Conservation (phyloP, 169 alveolate genomes). For the Babesia gibsoni region DNA sequence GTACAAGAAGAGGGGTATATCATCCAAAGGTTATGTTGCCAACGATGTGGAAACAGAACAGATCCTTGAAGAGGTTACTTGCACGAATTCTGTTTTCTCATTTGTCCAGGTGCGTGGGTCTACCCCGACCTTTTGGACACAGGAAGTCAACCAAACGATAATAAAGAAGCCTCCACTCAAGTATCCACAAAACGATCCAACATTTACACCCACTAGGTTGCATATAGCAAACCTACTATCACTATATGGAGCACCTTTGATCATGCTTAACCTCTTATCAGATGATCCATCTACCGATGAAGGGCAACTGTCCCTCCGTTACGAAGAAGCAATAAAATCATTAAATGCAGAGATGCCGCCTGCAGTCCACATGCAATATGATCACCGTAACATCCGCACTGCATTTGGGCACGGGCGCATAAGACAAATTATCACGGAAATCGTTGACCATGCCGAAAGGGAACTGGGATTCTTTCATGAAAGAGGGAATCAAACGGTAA, state of each 20-base stretch:
- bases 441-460: conserved; percentile 30
- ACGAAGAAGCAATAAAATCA: conserved; percentile 19
- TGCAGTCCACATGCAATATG: conserved; percentile 39
- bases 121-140: conserved; percentile 92
- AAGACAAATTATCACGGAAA: conserved; percentile 45
- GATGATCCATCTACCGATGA: conserved; percentile 66
- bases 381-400: conserved; percentile 56
- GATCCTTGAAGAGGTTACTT: conserved; percentile 71
- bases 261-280: conserved; percentile 63
- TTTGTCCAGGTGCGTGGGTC: conserved; percentile 94
- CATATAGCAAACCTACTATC: conserved; percentile 43
- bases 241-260: conserved; percentile 69
- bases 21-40: conserved; percentile 80
- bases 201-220: conserved; percentile 70
- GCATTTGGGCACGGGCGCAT: conserved; percentile 48
- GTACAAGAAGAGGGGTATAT: conserved; percentile 91
- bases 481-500: not conserved
- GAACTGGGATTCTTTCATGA: conserved; percentile 49
- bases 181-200: conserved; percentile 76
- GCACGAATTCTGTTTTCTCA: conserved; percentile 76
- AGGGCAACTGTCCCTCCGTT: conserved; percentile 51
- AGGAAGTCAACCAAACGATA: conserved; percentile 63
- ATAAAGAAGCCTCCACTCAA: conserved; percentile 68
- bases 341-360: conserved; percentile 63
- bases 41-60: conserved; percentile 96